Base-by-base conservation (phyloP, 2,329 filamentous ascomycete species). In the Colletotrichum acutatum region DNA sequence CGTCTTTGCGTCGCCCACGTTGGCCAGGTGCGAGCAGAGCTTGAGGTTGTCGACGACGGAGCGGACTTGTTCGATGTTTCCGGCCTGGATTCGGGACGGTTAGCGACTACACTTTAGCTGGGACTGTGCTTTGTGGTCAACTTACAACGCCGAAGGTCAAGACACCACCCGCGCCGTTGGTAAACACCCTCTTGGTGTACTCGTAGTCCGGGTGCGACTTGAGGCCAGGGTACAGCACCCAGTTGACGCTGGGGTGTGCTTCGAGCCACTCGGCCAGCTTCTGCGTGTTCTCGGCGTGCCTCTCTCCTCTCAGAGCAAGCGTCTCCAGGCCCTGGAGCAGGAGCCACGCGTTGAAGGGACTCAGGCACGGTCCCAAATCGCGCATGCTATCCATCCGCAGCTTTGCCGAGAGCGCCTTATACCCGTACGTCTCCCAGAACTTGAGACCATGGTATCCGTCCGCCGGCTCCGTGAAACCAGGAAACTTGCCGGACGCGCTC, bases 1-100 rank as follows among this genome's bases (percentile, higher is more conserved):
- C 12, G 92, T 93, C 84, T 94, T 94, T 37, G 90, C 90, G 77
- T 94, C 92, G 68, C 92, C 92, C 42, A 94, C 91, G 78, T 94
- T 94, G 58, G 92, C 92, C 72, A 94, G 84, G 78, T 94, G 93
- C 22, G 91, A 93, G 75, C 93, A 91, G 78, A 94, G 83, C 85
- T 93, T 93, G 80, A 94, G 91, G 77, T 88, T 88, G 79, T 94
- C 92, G 24, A 94, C 92, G n/a, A 94, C 89, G 8, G 80, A 79
- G 76, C 71, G 71, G 46, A 82, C 79, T 67, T 82, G 76, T 64
- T 82, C 79, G 54, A 81, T 79, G 72, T 79, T 78, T 46, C 80
- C 80, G 16, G 79, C 80, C 70, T 72, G n/a, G 1, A 8, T 12
- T 5, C 3, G 61, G 1, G 5, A 1, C 2, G 2, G 34, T 72